A percentile compares a stretch with the other conserved stretches of the same genome.
Evolutionary conservation across 345 rosid genomes (phyloP).

Genomic region (Arabis alpina): DNA sequence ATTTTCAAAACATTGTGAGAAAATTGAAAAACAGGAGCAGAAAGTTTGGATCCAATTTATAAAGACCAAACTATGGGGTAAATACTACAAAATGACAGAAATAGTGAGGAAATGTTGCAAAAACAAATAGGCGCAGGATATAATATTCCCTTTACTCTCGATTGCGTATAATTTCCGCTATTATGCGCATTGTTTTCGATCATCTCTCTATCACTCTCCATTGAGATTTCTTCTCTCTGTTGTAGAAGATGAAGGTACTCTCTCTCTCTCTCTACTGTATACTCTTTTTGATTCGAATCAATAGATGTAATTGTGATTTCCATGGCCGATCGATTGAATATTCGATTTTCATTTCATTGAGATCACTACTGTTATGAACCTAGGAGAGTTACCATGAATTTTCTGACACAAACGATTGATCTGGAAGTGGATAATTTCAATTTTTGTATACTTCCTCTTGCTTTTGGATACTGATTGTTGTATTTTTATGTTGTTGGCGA

Average conservation of each 20-base stretch:
- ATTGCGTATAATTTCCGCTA: conserved; percentile 38
- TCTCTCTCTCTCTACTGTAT: background rate
- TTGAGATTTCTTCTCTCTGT: background rate
- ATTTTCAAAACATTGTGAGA: too few species aligned
- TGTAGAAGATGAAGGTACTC: conserved; percentile 36
- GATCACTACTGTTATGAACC: background rate
- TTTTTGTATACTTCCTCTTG: background rate
- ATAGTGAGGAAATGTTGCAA: background rate
- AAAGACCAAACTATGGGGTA: background rate
- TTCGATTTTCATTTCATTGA: background rate
- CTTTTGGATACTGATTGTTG: background rate
- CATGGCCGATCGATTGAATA: background rate
- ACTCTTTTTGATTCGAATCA: background rate
- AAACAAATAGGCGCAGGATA: conserved; percentile 20
- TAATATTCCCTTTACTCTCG: background rate
- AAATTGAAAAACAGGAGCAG: too few species aligned
- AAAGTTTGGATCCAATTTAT: background rate
- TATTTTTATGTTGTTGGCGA: too few species aligned
- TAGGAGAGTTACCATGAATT: background rate
- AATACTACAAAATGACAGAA: background rate
- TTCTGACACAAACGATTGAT: too few species aligned
- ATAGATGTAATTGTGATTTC: background rate
- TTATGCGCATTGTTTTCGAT: conserved; percentile 21
- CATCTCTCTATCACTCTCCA: conserved; percentile 2
- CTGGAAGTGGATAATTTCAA: background rate